These are phyloP conservation scores for Naganishia randhawae DNA, from an alignment of 768 basidiomycete species.

Conservation along the genomic window DNA sequence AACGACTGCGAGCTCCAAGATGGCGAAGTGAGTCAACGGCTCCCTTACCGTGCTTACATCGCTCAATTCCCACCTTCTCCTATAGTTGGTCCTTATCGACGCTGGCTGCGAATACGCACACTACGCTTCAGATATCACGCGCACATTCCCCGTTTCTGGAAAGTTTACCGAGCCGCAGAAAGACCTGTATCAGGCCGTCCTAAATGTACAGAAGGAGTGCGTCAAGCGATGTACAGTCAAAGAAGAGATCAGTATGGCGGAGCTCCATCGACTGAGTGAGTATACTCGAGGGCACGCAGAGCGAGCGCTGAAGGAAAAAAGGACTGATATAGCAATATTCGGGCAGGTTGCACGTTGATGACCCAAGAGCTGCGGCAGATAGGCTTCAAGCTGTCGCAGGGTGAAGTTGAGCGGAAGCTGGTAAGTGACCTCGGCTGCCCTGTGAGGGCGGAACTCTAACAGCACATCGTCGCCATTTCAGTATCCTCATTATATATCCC, in stretches of 20 bases:
- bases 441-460: not conserved
- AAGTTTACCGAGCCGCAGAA: slow-evolving; percentile 71
- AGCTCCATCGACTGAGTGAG: slow-evolving; percentile 66
- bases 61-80: not conserved
- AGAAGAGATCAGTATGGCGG: slow-evolving; percentile 62
- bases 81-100: slow-evolving; percentile 65
- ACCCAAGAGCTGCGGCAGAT: slow-evolving; percentile 70
- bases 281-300: not conserved
- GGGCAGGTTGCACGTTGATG: slow-evolving; percentile 60
- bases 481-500: slow-evolving; percentile 89
- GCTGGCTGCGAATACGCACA: slow-evolving; percentile 89
- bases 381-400: slow-evolving; percentile 63
- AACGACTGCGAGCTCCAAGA: slow-evolving; percentile 74
- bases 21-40: slow-evolving; percentile 58
- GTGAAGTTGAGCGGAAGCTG: slow-evolving; percentile 65
- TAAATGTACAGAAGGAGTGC: slow-evolving; percentile 52
- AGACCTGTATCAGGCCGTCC: slow-evolving; percentile 67
- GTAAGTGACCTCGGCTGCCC: slow-evolving; percentile 33
- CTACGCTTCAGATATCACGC: slow-evolving; percentile 86
- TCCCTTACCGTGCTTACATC: not conserved
- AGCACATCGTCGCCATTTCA: slow-evolving; percentile 27
- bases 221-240: slow-evolving; percentile 51
- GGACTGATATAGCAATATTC: not conserved
- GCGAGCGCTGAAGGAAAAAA: not conserved
- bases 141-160: slow-evolving; percentile 80